Base-by-base conservation (phyloP, 2,329 filamentous ascomycete species). In the Fusarium sp. region DNA sequence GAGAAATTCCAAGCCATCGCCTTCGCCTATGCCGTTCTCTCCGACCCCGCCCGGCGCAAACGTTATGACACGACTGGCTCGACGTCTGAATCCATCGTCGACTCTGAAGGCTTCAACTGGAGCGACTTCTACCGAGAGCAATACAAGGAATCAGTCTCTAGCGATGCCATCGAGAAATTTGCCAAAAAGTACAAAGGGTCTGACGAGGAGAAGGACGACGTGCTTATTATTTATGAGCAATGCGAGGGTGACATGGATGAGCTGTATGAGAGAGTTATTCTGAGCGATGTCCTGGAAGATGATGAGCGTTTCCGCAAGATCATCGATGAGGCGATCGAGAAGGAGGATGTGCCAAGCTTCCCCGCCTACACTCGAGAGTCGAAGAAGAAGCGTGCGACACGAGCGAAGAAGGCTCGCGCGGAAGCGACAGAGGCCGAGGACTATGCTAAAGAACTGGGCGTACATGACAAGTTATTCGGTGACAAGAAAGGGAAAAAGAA, bases 21-120 rank as follows among this genome's bases (percentile, higher is more conserved):
- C 27, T 95, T 98, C 76, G 95, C 96, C 55, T 97, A 98, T 78
- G 95, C 94, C 36, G 89, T 99, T 52, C 92, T 99, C 37, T 97
- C 94, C 34, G 94, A 98, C 73, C 86, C 92, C 23, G 86, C 87
- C 18, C 90, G 96, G 56, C 92, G 96, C 72, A 90, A 90, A 73
- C 92, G 94, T 63, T 99, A 97, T 83, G 95, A 99, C 78, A 86
- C 88, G 56, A 98, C 95, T 0, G 96, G 96, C 58, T 96, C 92
- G 60, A 98, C 95, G 0, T 90, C 93, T 11, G 95, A 98, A 77
- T 91, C 90, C 9, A 88, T 97, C 23, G 87, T 91, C 34, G 92
- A 94, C 77, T 87, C 89, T 5, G 91, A 93, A 63, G 92, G 91
- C 57, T 99, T 98, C 83, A 89, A 94, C 84, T 99, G 96, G 96